Evolutionary conservation across 345 rosid genomes (phyloP), one percentile per base, ranked within the genome.

Genomic region (Raphanus raphanistrum): DNA sequence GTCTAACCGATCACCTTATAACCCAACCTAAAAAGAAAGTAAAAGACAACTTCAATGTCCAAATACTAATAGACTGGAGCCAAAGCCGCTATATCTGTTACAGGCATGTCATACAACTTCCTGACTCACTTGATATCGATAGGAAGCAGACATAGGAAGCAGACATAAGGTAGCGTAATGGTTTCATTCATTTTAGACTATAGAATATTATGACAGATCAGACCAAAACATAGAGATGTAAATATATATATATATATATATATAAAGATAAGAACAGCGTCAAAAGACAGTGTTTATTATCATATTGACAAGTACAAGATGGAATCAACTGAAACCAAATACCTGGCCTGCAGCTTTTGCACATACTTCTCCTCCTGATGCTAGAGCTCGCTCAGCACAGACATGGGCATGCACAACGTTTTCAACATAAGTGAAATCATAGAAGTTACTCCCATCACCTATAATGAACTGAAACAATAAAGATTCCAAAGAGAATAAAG

Each of bases 321-420:
- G 73, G 35, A 60, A 66, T 50, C 33, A 55, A 80, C 63, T 55
- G 72, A 72, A 73, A 83, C 41, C 15, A 21, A 66, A 71, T 75
- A 94, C 98, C 96, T 94, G 89, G 73, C 98, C 98, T 31, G 97
- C 90, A 78, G 97, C 98, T 82, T 84, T 92, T 73, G 86, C 84
- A 45, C 90, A 86, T 21, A 86, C 86, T 54, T 85, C 86, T 75
- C 85, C 90, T 74, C 82, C 91, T 1, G 98, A 87, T 62, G 98
- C 92, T 78, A 94, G 84, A 84, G 98, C 91, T 81, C 90, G 79
- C 80, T 94, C 98, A 81, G 98, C 98, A 81, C 98, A 90, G 67
- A 90, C 74, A 82, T 94, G 98, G 63, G 96, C 93, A 77, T 92
- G 98, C 58, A 90, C 98, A 83, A 90, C 97, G 81, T 94, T 94